These are phyloP conservation scores for Pythium brachiatum DNA, from an alignment of 352 stramenopile genomes.

Conservation along the genomic window DNA sequence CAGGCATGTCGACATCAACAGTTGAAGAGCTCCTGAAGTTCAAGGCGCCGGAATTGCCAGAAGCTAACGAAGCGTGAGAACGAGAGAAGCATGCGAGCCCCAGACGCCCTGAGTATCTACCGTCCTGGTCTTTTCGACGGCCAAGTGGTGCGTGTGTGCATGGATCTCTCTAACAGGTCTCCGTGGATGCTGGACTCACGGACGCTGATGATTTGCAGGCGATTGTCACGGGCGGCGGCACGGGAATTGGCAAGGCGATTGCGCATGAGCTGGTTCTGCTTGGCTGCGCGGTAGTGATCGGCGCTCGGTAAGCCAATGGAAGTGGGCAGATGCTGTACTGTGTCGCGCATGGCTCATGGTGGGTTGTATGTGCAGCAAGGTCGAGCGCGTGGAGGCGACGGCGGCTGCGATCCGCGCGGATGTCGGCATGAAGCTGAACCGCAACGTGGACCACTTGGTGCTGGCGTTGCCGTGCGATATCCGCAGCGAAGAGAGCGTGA, in stretches of 20 bases:
- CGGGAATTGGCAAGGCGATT: slow-evolving; percentile 76
- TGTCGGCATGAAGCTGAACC: slow-evolving; percentile 25
- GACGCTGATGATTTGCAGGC: slow-evolving; percentile 21
- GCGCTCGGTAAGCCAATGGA: slow-evolving; percentile 28
- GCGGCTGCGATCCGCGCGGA: slow-evolving; percentile 46
- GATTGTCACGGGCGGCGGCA: slow-evolving; percentile 77
- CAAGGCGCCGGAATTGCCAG: slow-evolving; percentile 1
- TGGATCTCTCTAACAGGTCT: not conserved
- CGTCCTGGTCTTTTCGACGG: slow-evolving; percentile 50
- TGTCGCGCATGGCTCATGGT: not conserved
- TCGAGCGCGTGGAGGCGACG: slow-evolving; percentile 47
- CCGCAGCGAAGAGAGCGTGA: slow-evolving; percentile 59
- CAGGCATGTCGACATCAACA: slow-evolving; percentile 7
- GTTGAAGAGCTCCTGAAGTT: slow-evolving; percentile 9
- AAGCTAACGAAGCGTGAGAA: not conserved
- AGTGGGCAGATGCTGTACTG: not conserved
- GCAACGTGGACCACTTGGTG: slow-evolving; percentile 32
- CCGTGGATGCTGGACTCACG: not conserved
- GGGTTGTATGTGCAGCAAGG: slow-evolving; percentile 34
- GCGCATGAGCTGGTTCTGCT: slow-evolving; percentile 67
- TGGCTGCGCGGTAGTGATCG: slow-evolving; percentile 72
- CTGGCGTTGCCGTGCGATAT: slow-evolving; percentile 57
- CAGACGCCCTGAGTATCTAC: slow-evolving; percentile 43
- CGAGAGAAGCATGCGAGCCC: slow-evolving; percentile 31
- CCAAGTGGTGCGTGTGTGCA: slow-evolving; percentile 53